Evolutionary conservation across 2,329 filamentous ascomycete species (phyloP), one percentile per base, ranked within the genome.

Genomic region (Cercospora janseana): DNA sequence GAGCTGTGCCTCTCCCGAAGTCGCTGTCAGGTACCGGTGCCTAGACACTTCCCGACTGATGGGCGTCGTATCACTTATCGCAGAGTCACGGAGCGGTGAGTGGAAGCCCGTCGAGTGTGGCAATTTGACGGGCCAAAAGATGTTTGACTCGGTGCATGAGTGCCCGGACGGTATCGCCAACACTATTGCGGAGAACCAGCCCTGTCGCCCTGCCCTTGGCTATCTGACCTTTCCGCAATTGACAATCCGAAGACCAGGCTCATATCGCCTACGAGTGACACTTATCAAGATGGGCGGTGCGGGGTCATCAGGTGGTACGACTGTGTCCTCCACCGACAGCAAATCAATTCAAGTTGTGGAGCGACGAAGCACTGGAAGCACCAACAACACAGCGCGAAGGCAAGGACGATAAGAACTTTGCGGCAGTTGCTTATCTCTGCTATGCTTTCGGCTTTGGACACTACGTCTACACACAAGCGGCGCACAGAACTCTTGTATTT

Each of bases 61-160:
- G 46, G 65, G 62, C 27, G 59, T 64, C 10, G 57, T 61, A 3
- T 64, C 64, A 2, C 56, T 67, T 7, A 59, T 66, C 6, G 49
- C 58, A 7, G 63, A 65, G 16, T 57, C 52, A 7, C 54, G 60
- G 13, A 61, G 49, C 35, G 64, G 65, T 46, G 64, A 64, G 21
- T 47, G 60, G 20, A 55, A 61, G 3, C 57, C 59, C 2, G 51
- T 63, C 12, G 64, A 66, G 46, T 54, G 60, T 26, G 60, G 60
- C 28, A 60, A 59, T 10, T 50, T 67, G 24, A 62, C 60, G 4
- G 63, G 62, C 7, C 63, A 65, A 48, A 63, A 66, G 45, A 59
- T 66, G 55, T 62, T 64, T 49, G 64, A 66, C 54, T 65, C 64
- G 4, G 57, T 66, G 8, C 65, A 64, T 41, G 53, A 59, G 8